phyloP scores from a whole-genome alignment of 2,329 filamentous ascomycete species.

The Aspergillus intermedius region DNA sequence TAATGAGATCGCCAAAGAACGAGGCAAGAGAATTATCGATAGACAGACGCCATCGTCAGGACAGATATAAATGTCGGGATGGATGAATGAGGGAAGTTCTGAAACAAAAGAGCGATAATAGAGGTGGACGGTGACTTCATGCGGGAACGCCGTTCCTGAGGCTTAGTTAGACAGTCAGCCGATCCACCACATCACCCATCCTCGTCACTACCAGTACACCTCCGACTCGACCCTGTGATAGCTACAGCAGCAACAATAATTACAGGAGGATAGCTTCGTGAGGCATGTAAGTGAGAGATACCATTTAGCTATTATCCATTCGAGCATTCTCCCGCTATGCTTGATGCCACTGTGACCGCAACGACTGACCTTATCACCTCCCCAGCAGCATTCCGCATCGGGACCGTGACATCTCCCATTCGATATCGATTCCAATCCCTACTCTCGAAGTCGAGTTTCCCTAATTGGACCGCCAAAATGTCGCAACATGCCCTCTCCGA shows the following conservation, averaged over 20 bases:
- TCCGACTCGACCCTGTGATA: background rate
- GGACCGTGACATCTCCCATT: constrained; percentile 8
- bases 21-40: constrained; percentile 12
- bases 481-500: constrained; percentile 96
- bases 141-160: constrained; percentile 4
- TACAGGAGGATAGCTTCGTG: background rate
- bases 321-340: background rate
- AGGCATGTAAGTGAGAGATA: background rate
- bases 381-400: constrained; percentile 11
- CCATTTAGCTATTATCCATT: background rate
- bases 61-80: background rate
- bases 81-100: background rate
- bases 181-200: constrained; percentile 4
- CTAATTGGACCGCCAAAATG: constrained; percentile 56
- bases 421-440: constrained; percentile 4
- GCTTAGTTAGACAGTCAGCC: constrained; percentile 8
- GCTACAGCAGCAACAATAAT: background rate
- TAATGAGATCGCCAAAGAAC: constrained; percentile 1
- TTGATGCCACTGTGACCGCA: background rate
- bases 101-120: background rate
- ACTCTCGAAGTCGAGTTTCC: constrained; percentile 2
- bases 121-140: constrained; percentile 3
- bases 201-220: constrained; percentile 2
- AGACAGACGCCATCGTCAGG: constrained; percentile 13
- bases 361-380: background rate